A percentile compares a stretch with the other conserved stretches of the same genome.
phyloP scores from a whole-genome alignment of 345 rosid genomes.

The Euclidium syriacum region DNA sequence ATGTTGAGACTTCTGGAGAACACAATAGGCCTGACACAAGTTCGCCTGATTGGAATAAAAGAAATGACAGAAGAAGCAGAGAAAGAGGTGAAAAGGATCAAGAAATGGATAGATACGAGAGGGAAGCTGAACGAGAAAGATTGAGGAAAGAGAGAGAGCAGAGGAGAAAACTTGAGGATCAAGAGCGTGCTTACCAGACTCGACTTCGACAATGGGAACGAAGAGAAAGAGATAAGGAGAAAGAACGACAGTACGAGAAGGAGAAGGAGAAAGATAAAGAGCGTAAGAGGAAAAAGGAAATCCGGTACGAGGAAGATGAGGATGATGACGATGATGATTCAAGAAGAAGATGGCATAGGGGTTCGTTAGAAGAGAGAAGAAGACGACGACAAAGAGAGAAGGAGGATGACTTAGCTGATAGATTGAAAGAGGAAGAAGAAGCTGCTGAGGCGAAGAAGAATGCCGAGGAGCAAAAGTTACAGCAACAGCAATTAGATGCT shows the following conservation, averaged over 20 bases:
- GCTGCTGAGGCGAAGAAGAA: conserved; percentile 68
- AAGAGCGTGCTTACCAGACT: conserved; percentile 83
- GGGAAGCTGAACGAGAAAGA: conserved; percentile 88
- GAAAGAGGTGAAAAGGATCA: conserved; percentile 86
- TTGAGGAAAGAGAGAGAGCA: conserved; percentile 90
- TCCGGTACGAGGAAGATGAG: conserved; percentile 68
- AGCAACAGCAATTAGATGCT: conserved; percentile 58
- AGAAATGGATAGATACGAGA: conserved; percentile 80
- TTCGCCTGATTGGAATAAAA: conserved; percentile 71
- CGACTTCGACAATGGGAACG: conserved; percentile 94
- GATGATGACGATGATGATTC: conserved; percentile 81
- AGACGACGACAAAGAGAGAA: conserved; percentile 70
- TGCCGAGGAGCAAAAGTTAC: conserved; percentile 74
- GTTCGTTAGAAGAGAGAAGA: conserved; percentile 68
- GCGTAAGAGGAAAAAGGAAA: conserved; percentile 81
- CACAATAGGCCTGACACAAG: conserved; percentile 67
- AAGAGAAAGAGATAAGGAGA: conserved; percentile 89
- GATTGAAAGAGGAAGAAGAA: conserved; percentile 76
- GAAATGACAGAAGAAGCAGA: conserved; percentile 77
- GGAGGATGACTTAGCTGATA: conserved; percentile 80
- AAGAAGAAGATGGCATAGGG: conserved; percentile 79
- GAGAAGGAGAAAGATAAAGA: conserved; percentile 92
- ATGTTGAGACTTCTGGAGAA: conserved; percentile 66
- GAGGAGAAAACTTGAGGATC: conserved; percentile 84
- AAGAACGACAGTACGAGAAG: conserved; percentile 86